Base-by-base conservation (phyloP, 1,284 basidiomycete species). In the Vanrija sp. region DNA sequence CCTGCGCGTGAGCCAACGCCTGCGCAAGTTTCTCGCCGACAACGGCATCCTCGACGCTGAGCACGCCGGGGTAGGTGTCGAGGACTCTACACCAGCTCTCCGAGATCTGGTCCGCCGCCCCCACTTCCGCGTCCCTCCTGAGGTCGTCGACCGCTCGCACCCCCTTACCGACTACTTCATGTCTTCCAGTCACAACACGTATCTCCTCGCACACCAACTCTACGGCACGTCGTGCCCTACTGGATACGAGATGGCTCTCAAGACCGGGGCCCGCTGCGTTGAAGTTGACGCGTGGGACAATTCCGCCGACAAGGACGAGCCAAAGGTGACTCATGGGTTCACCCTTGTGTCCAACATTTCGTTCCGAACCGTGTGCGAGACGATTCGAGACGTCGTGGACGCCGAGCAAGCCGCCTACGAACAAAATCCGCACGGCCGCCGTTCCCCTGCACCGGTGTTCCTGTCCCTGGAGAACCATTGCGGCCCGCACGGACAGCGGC, bases 101-200 rank as follows among this genome's bases (percentile, higher is more conserved):
- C 27, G 19, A 19, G 25, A 45, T 6, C 43, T 59, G 12, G 19
- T 59, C 24, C 19, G 15, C 14, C 51, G 54, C 15, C 51, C 51
- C 14, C 51, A 59, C 54, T 35, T 43, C 18, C 18, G 31, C 8
- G 47, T 51, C 6, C 57, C 57, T 0, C 23, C 48, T 4, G 48
- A 51, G 43, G 19, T 56, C 18, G 44, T 36, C 35, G 54, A 54
- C 51, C 47, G 47, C 19, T 49, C 51, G 3, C 80, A 82, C 3
- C 91, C 95, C 1, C 77, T 97, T 12, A 82, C 84, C 9, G 87
- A 96, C 54, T 98, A 98, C 72, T 96, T 82, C 67, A 86, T 98
- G 65, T 93, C 90, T 7, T 89, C 90, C 12, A 95, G 91, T 25
- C 96, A 98, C 71, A 98, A 99, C 67, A 98, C 96, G 0, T 98